Conservation (phyloP, 441 rosid species). For the Jatropha multifida region DNA sequence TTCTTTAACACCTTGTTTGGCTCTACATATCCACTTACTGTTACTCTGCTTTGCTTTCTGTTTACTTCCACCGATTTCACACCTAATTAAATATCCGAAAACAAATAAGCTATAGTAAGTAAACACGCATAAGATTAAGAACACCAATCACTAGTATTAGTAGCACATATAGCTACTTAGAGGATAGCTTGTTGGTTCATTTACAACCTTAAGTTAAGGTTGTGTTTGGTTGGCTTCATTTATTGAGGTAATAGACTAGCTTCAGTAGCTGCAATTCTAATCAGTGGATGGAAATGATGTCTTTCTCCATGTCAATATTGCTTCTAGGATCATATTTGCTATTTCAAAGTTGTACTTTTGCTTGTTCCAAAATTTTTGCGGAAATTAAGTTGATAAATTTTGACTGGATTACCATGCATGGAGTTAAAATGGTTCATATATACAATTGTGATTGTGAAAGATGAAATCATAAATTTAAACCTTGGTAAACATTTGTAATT, state of each 20-base stretch:
- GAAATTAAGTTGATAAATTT: too few relatives aligned
- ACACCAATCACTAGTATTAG: too few relatives aligned
- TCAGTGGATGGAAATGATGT: neutral
- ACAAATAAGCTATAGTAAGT: neutral
- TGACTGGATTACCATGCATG: too few relatives aligned
- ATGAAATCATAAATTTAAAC: too few relatives aligned
- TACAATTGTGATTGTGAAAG: too few relatives aligned
- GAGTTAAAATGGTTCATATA: too few relatives aligned
- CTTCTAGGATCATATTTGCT: neutral
- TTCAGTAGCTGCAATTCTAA: neutral
- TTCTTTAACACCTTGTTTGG: conserved; percentile 67
- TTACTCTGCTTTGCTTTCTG: conserved; percentile 70
- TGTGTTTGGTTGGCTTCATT: conserved; percentile 24
- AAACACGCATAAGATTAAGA: neutral
- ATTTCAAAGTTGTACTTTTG: neutral
- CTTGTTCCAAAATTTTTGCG: neutral
- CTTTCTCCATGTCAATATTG: neutral
- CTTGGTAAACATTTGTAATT: too few relatives aligned
- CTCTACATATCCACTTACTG: conserved; percentile 67
- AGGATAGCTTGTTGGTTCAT: neutral
- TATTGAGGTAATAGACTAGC: neutral
- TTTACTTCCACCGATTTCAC: conserved; percentile 66
- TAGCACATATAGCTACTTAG: too few relatives aligned
- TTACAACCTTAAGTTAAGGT: neutral
- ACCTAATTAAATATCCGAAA: conserved; percentile 31